Evolutionary conservation across 352 stramenopile genomes (phyloP), one percentile per base, ranked within the genome.

Genomic region (Globisporangium irregulare): DNA sequence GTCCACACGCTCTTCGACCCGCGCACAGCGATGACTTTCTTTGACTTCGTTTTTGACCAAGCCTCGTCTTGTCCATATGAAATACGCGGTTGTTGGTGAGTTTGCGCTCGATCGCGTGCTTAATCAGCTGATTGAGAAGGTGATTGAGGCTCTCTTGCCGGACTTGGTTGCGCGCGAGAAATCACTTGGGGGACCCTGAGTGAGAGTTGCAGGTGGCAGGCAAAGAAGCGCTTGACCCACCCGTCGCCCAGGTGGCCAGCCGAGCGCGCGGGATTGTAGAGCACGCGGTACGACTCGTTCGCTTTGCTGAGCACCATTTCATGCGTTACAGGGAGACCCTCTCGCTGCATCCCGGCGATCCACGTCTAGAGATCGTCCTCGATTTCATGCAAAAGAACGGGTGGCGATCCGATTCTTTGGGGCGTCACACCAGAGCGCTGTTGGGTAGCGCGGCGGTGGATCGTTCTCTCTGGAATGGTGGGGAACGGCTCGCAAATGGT

Each of bases 11-110:
- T 65, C 38, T 48, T 43, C 43, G 65, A 66, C 20, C 65, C 57
- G n/a, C 43, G 34, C 8, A 60, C 25, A 32, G 60, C 65, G 20
- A 70, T 59, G 25, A 70, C 57, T 34, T 59, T 65, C 14, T 18
- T 65, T 27, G 9, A 43, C 25, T 41, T 56, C 5, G 29, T 46
- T 34, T 43, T 27, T 57, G 57, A 66, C 18, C 43, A 46, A 46
- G 48, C 34, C 22, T 8, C n/a, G 50, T 72, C 53, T 72, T 36
- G 36, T 64, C 60, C 60, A 72, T 68, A 32, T 68, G 68, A 43
- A 68, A 64, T 7, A 65, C 36, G 20, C 65, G 55, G 50, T 56
- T 22, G 50, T 29, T 56, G n/a, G 50, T 56, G n/a, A 56, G n/a
- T 18, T 60, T 66, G 6, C 48, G 24, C 48, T 71, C 66, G 32